Evolutionary conservation across 768 basidiomycete genomes (phyloP).

Genomic region (Suillus clintonianus): DNA sequence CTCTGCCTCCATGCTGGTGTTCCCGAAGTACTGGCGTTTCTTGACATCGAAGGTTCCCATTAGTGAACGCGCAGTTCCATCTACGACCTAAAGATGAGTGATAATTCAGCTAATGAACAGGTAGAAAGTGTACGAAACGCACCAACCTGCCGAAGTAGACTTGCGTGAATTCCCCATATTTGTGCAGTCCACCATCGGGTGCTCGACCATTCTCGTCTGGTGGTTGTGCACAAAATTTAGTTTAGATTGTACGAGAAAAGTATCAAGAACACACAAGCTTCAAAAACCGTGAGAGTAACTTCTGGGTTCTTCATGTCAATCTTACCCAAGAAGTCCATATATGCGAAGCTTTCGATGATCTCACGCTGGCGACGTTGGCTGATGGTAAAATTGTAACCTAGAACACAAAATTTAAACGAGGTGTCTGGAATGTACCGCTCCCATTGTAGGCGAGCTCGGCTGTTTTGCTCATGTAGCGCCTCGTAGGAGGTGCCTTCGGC

Average conservation of each 20-base stretch:
- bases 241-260: background rate
- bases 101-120: background rate
- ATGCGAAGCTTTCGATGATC: constrained; percentile 78
- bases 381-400: constrained; percentile 74
- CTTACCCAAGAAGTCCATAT: constrained; percentile 80
- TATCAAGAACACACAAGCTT: constrained; percentile 70
- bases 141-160: constrained; percentile 90
- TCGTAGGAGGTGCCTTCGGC: constrained; percentile 70
- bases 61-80: constrained; percentile 69
- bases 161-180: constrained; percentile 67
- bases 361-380: constrained; percentile 63
- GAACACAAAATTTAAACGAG: constrained; percentile 80
- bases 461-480: constrained; percentile 62
- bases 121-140: constrained; percentile 31
- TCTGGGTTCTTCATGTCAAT: constrained; percentile 84
- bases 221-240: background rate
- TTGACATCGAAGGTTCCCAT: constrained; percentile 82
- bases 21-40: constrained; percentile 87
- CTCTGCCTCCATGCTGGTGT: constrained; percentile 97
- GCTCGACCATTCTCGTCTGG: constrained; percentile 55
- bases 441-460: constrained; percentile 50
- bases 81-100: constrained; percentile 45
- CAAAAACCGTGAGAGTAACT: constrained; percentile 71
- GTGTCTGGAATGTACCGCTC: constrained; percentile 59
- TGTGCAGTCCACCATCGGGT: constrained; percentile 51